A percentile compares a stretch with the other conserved stretches of the same genome.
These are phyloP conservation scores for Xylaria grammica DNA, from an alignment of 495 filamentous ascomycete species.

Conservation along the genomic window DNA sequence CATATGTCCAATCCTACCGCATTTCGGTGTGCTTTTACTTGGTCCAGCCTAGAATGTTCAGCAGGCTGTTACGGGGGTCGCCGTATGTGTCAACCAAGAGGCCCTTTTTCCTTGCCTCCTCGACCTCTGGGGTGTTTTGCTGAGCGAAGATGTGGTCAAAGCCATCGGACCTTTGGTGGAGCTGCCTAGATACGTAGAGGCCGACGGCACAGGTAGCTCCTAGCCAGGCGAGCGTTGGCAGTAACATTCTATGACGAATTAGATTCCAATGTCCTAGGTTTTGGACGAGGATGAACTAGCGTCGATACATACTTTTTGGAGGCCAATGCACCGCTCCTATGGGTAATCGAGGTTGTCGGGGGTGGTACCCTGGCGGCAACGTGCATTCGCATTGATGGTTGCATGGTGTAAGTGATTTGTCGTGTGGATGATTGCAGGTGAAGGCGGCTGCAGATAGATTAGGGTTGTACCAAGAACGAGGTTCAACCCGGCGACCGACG, in stretches of 20 bases:
- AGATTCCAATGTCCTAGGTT: not conserved
- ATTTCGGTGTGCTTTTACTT: not conserved
- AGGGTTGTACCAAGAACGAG: not conserved
- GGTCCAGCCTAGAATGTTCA: slow-evolving; percentile 47
- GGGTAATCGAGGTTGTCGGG: not conserved
- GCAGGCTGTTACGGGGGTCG: slow-evolving; percentile 44
- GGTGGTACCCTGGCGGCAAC: slow-evolving; percentile 1
- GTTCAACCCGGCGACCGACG: no score
- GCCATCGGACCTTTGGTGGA: slow-evolving; percentile 35
- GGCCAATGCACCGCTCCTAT: slow-evolving; percentile 30
- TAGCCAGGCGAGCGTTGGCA: slow-evolving; percentile 25
- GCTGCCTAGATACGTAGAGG: slow-evolving; percentile 39
- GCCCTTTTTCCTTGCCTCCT: slow-evolving; percentile 34
- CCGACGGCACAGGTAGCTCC: slow-evolving; percentile 38
- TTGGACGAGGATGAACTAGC: not conserved
- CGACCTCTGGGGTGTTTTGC: slow-evolving; percentile 46
- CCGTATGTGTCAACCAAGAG: slow-evolving; percentile 42
- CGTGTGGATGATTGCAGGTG: not conserved
- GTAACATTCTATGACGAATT: not conserved
- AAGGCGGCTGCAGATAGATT: not conserved
- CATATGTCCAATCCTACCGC: not conserved
- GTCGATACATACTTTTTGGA: slow-evolving; percentile 21
- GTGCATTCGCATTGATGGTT: slow-evolving; percentile 20
- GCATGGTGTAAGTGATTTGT: slow-evolving; percentile 18
- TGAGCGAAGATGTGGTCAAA: slow-evolving; percentile 48